Base-by-base conservation (phyloP, 768 basidiomycete species). In the Psilocybe azurescens region DNA sequence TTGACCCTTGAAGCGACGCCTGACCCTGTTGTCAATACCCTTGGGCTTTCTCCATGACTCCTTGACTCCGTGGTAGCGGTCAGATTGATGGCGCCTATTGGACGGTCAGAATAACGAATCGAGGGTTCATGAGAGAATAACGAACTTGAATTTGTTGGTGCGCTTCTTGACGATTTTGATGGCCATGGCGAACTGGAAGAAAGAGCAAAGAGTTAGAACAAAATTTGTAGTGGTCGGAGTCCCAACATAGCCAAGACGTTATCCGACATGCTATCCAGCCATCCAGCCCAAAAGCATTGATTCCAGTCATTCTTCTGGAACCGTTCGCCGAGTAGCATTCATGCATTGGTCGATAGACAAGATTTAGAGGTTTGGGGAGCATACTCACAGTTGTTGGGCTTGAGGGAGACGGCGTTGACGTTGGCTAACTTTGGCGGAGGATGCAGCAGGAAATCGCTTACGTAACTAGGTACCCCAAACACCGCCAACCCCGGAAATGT, bases 11-110 rank as follows among this genome's bases (percentile, higher is more conserved):
- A 94, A 95, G 73, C 93, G 89, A 69, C 93, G 88, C 76, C 95
- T 85, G 72, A 97, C 96, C 73, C 96, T 89, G 89, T 99, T 99
- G 78, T 99, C 97, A 72, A 98, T 99, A 94, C 97, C 97, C 89
- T 99, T 99, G 69, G 97, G 97, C 85, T 99, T 99, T 78, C 97
- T 87, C 97, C 97, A 99, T 84, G 93, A 84, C 84, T 97, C 95
- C 86, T 97, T 97, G 69, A 99, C 95, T 68, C 91, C 82, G 77
- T 93, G 88, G 84, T 97, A 99, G 75, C 97, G 92, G 82, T 99
- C 97, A 53, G 95, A 97, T 81, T 99, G 97, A 80, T 99, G 97
- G 80, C 97, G 94, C 86, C 93, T 94, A 75, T 32, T 53, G 10
- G 20, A 53, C 8, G 38, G 57, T 56, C 59, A 63, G 58, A 59